Conservation (phyloP, 306 rosid species). For the Vigna trinervia region DNA sequence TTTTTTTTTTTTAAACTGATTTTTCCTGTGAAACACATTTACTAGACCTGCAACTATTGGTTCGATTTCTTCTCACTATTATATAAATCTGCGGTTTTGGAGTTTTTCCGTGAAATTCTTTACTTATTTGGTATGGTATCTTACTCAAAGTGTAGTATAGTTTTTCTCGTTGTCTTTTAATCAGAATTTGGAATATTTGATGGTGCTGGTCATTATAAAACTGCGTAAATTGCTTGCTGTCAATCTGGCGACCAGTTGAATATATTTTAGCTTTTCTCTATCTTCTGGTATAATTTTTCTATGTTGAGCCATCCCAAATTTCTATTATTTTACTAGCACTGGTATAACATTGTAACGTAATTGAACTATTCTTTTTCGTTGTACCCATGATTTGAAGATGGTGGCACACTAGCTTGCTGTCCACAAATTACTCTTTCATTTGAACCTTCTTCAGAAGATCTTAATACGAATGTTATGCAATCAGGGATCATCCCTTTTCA, state of each 20-base stretch:
- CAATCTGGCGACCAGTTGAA: conserved; percentile 39
- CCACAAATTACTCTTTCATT: conserved; percentile 41
- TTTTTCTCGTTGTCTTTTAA: neutral
- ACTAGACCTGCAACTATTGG: too few relatives aligned
- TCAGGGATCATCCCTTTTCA: conserved; percentile 33
- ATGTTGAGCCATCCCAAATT: conserved; percentile 13
- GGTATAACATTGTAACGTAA: neutral
- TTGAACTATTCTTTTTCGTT: conserved; percentile 37
- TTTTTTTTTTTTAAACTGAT: too few relatives aligned
- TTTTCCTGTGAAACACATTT: too few relatives aligned
- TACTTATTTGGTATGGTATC: conserved; percentile 31
- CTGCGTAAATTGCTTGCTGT: conserved; percentile 16
- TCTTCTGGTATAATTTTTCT: conserved; percentile 6
- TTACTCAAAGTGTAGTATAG: neutral
- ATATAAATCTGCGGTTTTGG: conserved; percentile 29
- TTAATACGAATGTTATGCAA: conserved; percentile 11
- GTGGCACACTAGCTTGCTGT: neutral
- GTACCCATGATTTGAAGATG: conserved; percentile 36
- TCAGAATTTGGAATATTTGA: conserved; percentile 39
- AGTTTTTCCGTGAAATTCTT: neutral
- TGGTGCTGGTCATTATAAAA: neutral
- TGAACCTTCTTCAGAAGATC: conserved; percentile 13
- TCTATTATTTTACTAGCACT: neutral
- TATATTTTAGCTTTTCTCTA: conserved; percentile 18
- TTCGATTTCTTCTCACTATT: conserved; percentile 26